Percentiles rank a stretch among this genome's conserved stretches.
Conservation (phyloP, 2,329 filamentous ascomycete species). For the Neoarthrinium moseri region DNA sequence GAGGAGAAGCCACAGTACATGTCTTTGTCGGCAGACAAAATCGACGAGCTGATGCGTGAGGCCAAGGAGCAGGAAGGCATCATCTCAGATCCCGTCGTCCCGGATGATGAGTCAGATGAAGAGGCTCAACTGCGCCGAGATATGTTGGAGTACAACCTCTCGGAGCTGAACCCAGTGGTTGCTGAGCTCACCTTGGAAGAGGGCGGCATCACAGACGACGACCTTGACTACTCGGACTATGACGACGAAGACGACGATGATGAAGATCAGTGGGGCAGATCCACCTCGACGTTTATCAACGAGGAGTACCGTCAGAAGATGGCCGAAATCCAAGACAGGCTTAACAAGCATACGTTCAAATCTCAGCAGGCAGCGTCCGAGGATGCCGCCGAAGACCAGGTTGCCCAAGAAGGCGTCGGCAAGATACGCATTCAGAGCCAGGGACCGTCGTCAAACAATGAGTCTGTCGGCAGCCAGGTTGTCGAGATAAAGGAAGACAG, state of each 20-base stretch:
- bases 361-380: background rate
- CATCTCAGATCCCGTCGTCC: slow-evolving; percentile 55
- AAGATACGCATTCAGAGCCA: too few relatives aligned
- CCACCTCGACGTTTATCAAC: slow-evolving; percentile 63
- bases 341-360: slow-evolving; percentile 35
- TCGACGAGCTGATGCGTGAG: slow-evolving; percentile 56
- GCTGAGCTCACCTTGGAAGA: slow-evolving; percentile 87
- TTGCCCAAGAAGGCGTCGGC: too few relatives aligned
- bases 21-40: slow-evolving; percentile 41
- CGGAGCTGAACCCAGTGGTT: slow-evolving; percentile 87
- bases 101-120: slow-evolving; percentile 73
- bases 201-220: slow-evolving; percentile 52
- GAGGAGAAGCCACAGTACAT: slow-evolving; percentile 25
- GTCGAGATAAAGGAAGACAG: too few relatives aligned
- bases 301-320: slow-evolving; percentile 79
- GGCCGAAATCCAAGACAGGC: slow-evolving; percentile 77
- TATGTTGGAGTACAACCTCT: slow-evolving; percentile 88
- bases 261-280: slow-evolving; percentile 74
- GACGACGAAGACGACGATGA: slow-evolving; percentile 51
- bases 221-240: slow-evolving; percentile 56
- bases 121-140: slow-evolving; percentile 78
- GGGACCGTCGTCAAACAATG: too few relatives aligned
- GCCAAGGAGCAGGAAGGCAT: slow-evolving; percentile 54
- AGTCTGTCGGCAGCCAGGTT: too few relatives aligned
- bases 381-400: too few relatives aligned